Evolutionary conservation across 805 yeast genomes (phyloP), one percentile per base, ranked within the genome.

Genomic region (Schizosaccharomyces octosporus): DNA sequence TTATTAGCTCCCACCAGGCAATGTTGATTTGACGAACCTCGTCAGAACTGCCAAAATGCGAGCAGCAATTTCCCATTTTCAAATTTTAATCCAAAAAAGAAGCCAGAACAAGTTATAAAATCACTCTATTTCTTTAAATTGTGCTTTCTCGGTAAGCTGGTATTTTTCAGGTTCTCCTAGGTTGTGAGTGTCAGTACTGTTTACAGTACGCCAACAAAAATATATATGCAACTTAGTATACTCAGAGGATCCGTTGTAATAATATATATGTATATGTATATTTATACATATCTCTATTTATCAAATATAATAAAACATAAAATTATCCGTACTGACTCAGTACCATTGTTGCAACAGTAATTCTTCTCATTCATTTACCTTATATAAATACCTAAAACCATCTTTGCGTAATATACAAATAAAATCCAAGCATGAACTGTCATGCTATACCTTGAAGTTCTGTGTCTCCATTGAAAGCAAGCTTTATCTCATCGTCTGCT

Each of bases 401-500:
- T 36, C 41, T 36, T 13, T 36, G 17, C 4, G 15, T 36, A 36
- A 36, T 36, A 36, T 36, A 36, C 41, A 36, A 36, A 36, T 36
- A 36, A 36, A 36, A 13, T 27, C 27, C 15, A 7, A 11, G 27
- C 41, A 36, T 36, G 9, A 13, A 45, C 31, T 62, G 5, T 61
- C 60, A 48, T 41, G 62, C 55, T 62, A 55, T 48, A 59, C 60
- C 43, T 31, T 29, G 51, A n/a, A 65, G 64, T 24, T 64, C 65
- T 6, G 57, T 29, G 43, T 65, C 66, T n/a, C 64, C 63, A 27
- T 58, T 29, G 32, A 89, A 74, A 17, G 82, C 83, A 43, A 76
- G 74, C 27, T 76, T 67, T 1, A 87, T 75, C 63, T 85, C 94
- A 63, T 83, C 90, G 59, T 80, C 83, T 3, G 89, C 80, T 0